Evolutionary conservation across 1,284 basidiomycete species (phyloP).

Genomic region (Vanrija sp.): DNA sequence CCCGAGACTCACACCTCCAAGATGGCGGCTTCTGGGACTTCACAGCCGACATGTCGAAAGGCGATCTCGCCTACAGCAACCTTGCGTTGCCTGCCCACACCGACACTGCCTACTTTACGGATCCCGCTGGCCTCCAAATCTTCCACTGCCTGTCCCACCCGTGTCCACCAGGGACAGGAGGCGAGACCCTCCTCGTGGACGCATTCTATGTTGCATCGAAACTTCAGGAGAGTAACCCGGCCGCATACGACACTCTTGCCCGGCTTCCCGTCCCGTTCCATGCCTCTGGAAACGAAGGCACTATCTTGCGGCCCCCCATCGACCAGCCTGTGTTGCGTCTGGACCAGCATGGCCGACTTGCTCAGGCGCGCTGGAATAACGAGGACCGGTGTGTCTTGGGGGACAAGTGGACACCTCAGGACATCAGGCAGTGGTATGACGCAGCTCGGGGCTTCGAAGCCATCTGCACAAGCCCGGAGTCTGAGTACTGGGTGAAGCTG

Average conservation of each 20-base stretch:
- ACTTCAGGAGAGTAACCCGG: conserved; percentile 68
- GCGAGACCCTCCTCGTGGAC: conserved; percentile 85
- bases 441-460: conserved; percentile 76
- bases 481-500: conserved; percentile 88
- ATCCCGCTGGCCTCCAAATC: conserved; percentile 87
- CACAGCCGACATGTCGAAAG: conserved; percentile 83
- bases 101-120: conserved; percentile 91
- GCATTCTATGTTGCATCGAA: conserved; percentile 86
- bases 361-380: conserved; percentile 89
- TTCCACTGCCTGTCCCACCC: conserved; percentile 91
- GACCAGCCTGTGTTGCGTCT: conserved; percentile 61
- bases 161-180: conserved; percentile 64
- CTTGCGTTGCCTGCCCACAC: conserved; percentile 86
- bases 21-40: conserved; percentile 97
- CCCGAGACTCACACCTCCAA: conserved; percentile 37
- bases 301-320: conserved; percentile 62
- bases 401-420: conserved; percentile 55
- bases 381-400: conserved; percentile 80
- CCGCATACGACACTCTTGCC: conserved; percentile 68
- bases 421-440: conserved; percentile 76
- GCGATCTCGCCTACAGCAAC: conserved; percentile 84
- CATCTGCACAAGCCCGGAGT: conserved; percentile 69
- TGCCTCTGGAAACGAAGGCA: conserved; percentile 72
- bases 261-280: conserved; percentile 71
- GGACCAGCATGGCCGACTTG: conserved; percentile 60